Evolutionary conservation across 73 alveolate genomes (phyloP), one percentile per base, ranked within the genome.

Genomic region (Urostyla sp.): DNA sequence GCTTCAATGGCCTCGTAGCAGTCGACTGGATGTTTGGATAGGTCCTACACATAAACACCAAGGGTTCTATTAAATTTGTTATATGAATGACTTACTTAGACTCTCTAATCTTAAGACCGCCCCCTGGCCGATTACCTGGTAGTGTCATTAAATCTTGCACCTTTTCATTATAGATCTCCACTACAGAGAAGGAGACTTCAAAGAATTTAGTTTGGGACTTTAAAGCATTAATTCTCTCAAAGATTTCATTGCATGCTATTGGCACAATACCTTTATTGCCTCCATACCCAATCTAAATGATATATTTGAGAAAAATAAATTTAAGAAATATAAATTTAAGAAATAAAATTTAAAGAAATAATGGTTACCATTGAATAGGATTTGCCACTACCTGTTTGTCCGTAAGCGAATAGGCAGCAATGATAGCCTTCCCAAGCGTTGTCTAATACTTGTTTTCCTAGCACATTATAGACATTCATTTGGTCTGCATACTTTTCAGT

Each of bases 91-190:
- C 10, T 18, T 69, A 73, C 87, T 76, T 92, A 60, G 89, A 89
- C 90, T 98, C 98, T 80, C 99, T 94, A 32, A 98, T 90, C 76
- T 96, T 96, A 18, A 98, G 91, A 20, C 99, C 99, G 52, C 98
- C 96, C 26, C 63, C 49, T 8, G 98, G 93, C 34, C 90, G 80
- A 27, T 75, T 45, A 45, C 60, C 46, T 2, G 92, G 90, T 21
- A 69, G 72, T 1, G 44, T 87, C 67, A 94, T 80, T 51, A 94
- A 82, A 77, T 94, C 99, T 58, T 89, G 88, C 28, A 92, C 94
- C 58, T 93, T 91, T 54, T 94, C 98, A 80, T 91, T 94, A 85
- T 94, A 94, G 32, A 94, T 92, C 61, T 94, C 98, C 23, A 94
- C 79, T 94, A 94, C 90, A 36, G 96, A 80, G 63, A 92, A 87